Evolutionary conservation across 169 alveolate species (phyloP).

Genomic region (Plasmodium inui): DNA sequence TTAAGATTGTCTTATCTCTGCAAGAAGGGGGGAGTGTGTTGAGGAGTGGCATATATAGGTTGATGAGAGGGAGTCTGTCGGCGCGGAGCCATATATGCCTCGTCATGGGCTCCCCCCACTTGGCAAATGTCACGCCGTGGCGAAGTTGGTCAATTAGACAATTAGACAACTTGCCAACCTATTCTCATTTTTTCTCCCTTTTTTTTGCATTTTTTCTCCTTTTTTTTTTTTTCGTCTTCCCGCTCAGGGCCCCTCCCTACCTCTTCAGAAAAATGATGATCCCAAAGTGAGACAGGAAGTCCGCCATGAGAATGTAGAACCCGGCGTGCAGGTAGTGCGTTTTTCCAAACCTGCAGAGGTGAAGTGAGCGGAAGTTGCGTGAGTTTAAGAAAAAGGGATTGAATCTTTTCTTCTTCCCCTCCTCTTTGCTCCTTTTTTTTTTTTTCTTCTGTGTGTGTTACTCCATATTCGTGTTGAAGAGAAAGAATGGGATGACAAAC

Average conservation of each 20-base stretch:
- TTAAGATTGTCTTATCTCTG: constrained; percentile 56
- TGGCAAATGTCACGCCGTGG: background rate
- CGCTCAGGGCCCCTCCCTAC: background rate
- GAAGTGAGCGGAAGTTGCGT: background rate
- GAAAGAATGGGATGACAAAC: constrained; percentile 10
- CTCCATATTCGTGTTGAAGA: constrained; percentile 40
- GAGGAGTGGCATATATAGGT: background rate
- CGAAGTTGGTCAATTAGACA: background rate
- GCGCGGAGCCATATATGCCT: background rate
- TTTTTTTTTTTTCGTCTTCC: background rate
- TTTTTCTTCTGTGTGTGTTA: background rate
- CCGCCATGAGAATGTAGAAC: constrained; percentile 38
- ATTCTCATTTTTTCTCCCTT: background rate
- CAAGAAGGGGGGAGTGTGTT: background rate
- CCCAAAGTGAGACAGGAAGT: constrained; percentile 41
- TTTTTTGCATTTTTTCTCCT: background rate
- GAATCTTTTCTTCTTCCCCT: background rate
- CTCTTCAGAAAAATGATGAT: constrained; percentile 48
- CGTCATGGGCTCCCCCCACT: background rate
- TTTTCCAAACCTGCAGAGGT: constrained; percentile 17
- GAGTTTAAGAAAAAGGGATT: background rate
- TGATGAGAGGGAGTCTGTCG: background rate
- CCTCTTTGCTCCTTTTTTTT: background rate
- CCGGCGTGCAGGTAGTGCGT: constrained; percentile 25
- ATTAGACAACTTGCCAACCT: background rate